Evolutionary conservation across 2,329 filamentous ascomycete genomes (phyloP).

Genomic region (Aspergillus sp.): DNA sequence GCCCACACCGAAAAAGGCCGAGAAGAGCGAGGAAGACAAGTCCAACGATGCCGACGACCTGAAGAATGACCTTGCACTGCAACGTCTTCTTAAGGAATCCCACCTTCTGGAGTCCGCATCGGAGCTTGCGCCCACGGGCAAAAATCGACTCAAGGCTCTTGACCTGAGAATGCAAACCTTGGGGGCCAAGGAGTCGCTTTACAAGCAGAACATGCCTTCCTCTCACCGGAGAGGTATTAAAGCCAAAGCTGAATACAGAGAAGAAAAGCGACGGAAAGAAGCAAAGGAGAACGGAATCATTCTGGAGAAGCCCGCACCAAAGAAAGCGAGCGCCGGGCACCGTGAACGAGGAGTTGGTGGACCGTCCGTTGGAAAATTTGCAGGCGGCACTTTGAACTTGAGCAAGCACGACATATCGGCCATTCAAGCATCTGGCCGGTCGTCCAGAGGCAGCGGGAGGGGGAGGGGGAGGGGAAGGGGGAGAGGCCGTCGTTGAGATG

Average conservation of each 20-base stretch:
- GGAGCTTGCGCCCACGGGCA: constrained; percentile 61
- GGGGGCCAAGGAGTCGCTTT: constrained; percentile 73
- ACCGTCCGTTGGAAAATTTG: constrained; percentile 77
- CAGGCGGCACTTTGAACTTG: constrained; percentile 74
- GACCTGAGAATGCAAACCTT: constrained; percentile 81
- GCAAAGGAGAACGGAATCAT: constrained; percentile 90
- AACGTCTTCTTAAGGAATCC: constrained; percentile 86
- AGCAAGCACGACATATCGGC: constrained; percentile 73
- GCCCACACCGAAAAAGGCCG: constrained; percentile 21
- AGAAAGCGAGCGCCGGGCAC: constrained; percentile 41
- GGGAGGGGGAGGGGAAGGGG: constrained; percentile 25
- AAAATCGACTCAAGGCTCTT: constrained; percentile 74
- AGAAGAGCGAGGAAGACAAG: constrained; percentile 54
- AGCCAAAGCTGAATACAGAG: constrained; percentile 63
- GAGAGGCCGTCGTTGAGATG: constrained; percentile 29
- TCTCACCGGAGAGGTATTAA: constrained; percentile 80
- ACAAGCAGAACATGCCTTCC: constrained; percentile 85
- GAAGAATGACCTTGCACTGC: constrained; percentile 88
- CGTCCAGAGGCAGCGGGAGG: constrained; percentile 19
- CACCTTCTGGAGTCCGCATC: constrained; percentile 71
- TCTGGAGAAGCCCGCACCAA: constrained; percentile 61
- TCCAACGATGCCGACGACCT: constrained; percentile 66
- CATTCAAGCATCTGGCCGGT: constrained; percentile 46
- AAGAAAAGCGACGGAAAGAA: constrained; percentile 71
- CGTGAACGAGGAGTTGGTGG: constrained; percentile 67